Conservation (phyloP, 2,329 filamentous ascomycete species). For the Claviceps africana region DNA sequence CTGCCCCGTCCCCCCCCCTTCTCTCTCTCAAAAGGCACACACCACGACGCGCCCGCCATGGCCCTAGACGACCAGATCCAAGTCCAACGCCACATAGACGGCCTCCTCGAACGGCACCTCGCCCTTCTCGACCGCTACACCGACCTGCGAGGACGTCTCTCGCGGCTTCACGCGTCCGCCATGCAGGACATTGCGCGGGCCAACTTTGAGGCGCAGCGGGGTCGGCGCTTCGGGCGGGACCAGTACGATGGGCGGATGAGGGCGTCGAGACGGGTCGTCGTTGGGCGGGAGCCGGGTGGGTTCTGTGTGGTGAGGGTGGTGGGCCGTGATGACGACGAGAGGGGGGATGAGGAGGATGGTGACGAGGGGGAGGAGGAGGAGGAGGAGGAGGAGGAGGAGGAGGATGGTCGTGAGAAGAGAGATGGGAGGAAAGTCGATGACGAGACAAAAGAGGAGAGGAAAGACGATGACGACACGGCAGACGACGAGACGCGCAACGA, state of each 20-base stretch:
- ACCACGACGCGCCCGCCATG: neutral
- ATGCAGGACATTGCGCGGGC: constrained; percentile 54
- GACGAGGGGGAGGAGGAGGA: constrained; percentile 1
- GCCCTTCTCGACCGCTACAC: constrained; percentile 53
- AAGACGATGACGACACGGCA: neutral
- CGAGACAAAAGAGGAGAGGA: neutral
- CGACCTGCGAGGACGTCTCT: constrained; percentile 39
- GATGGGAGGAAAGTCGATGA: neutral
- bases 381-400: neutral
- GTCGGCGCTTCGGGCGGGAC: constrained; percentile 52
- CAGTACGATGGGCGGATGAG: constrained; percentile 64
- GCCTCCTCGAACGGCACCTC: constrained; percentile 52
- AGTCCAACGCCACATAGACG: constrained; percentile 37
- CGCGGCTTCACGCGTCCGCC: constrained; percentile 38
- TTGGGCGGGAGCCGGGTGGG: neutral
- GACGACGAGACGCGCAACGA: too few relatives aligned
- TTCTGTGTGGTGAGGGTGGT: neutral
- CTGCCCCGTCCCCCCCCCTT: too few relatives aligned
- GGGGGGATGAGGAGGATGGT: neutral
- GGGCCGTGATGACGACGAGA: too few relatives aligned
- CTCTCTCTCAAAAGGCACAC: too few relatives aligned
- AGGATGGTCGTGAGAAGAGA: neutral
- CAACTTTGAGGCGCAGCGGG: constrained; percentile 54
- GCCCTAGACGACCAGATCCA: neutral
- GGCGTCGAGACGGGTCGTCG: constrained; percentile 29